Conservation (phyloP, 2,329 filamentous ascomycete species). For the Claviceps fusiformis region DNA sequence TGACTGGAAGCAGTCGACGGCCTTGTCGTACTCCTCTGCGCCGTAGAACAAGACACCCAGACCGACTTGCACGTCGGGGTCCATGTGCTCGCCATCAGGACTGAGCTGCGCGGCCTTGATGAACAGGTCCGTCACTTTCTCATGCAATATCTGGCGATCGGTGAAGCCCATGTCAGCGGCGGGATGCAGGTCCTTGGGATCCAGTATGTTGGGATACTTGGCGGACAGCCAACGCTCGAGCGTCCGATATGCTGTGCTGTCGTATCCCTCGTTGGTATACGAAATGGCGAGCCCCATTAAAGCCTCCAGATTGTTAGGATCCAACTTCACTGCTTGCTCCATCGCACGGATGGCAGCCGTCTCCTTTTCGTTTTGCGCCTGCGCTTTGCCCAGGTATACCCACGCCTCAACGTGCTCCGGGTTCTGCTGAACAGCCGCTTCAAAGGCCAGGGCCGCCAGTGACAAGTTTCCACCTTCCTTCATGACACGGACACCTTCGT, state of each 20-base stretch:
- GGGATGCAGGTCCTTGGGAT: constrained; percentile 57
- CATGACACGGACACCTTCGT: constrained; percentile 88
- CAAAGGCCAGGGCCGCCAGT: constrained; percentile 84
- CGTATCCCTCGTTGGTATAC: constrained; percentile 98
- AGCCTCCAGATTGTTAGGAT: constrained; percentile 74
- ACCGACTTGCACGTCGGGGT: constrained; percentile 95
- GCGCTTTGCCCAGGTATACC: constrained; percentile 80
- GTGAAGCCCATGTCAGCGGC: constrained; percentile 86
- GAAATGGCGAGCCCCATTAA: constrained; percentile 93
- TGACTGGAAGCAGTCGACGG: constrained; percentile 93
- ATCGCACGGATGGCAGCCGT: constrained; percentile 87
- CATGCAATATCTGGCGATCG: constrained; percentile 77
- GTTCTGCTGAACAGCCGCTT: constrained; percentile 86
- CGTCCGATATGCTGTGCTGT: constrained; percentile 90
- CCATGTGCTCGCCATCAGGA: constrained; percentile 88
- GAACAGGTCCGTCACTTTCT: constrained; percentile 81
- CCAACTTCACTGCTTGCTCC: constrained; percentile 78
- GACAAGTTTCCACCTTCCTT: constrained; percentile 87
- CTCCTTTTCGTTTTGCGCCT: constrained; percentile 98
- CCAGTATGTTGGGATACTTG: constrained; percentile 76
- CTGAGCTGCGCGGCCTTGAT: constrained; percentile 86
- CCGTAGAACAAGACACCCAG: constrained; percentile 96
- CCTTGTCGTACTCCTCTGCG: constrained; percentile 95
- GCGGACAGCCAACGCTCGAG: constrained; percentile 93
- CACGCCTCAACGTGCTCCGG: constrained; percentile 81